Base-by-base conservation (phyloP, 2,329 filamentous ascomycete genomes). In the Microsporum audouinii region DNA sequence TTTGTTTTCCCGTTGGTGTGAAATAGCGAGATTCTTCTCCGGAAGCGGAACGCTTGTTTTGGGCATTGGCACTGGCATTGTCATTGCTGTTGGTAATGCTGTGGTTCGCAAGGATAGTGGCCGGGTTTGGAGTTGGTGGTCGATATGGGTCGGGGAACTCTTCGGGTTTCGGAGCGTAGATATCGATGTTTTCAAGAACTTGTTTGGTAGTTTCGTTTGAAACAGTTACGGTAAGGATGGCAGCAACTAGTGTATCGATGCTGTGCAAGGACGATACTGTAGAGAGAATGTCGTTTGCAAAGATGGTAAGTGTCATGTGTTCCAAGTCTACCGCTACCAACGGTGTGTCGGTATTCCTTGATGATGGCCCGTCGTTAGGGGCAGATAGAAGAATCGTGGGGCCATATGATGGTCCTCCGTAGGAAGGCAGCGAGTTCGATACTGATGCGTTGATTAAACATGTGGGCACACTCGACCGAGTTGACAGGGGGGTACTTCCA, bases 201-300 rank as follows among this genome's bases (percentile, higher is more conserved):
- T 69, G 69, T 31, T 73, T 76, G 0, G 73, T 76, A 10, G 67
- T 65, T 60, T 75, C 69, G 57, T 79, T 77, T 0, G 75, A 73
- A 59, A 77, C 70, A 0, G 76, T 76, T 14, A 79, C 73, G 1
- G 75, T 72, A 17, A 80, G 66, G 5, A 79, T 69, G 3, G 77
- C 74, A 1, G 76, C 73, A 51, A 80, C 68, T 10, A 79, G 66
- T 3, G 76, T 76, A 63, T 80, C 78, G 39, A 80, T 75, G 5
- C 75, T 74, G 62, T 79, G 79, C 34, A 79, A 66, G 5, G 76
- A 78, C 0, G 76, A 76, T 6, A 79, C 73, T 0, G 71, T 73
- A 5, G 71, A 68, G 2, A 72, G 69, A 7, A 79, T 76, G 1
- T 71, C 68, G 2, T 71, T 70, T 1, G 76, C 71, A 23, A 73